Percentiles rank a stretch among this genome's conserved stretches.
phyloP scores from a whole-genome alignment of 805 yeast genomes.

The Tanozyma kutaoensis region DNA sequence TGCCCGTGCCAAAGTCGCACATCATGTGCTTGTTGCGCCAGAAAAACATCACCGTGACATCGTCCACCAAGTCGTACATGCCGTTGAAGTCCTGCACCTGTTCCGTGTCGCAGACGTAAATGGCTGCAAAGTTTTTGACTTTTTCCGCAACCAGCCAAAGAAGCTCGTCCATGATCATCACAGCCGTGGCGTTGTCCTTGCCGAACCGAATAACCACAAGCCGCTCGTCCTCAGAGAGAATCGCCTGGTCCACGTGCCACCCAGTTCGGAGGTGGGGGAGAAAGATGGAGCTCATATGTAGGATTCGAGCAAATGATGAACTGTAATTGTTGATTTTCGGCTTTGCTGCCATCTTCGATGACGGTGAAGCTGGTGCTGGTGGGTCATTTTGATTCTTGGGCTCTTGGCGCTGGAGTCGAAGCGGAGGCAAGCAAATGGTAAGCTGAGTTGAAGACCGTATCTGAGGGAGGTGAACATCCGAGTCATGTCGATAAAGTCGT shows the following conservation, averaged over 20 bases:
- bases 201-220: constrained; percentile 87
- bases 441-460: no score
- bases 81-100: constrained; percentile 81
- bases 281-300: constrained; percentile 10
- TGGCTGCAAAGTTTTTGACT: constrained; percentile 75
- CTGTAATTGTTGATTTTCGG: no score
- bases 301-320: no score
- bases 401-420: no score
- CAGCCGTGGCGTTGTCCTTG: constrained; percentile 56
- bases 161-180: constrained; percentile 85
- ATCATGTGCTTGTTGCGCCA: constrained; percentile 90
- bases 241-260: constrained; percentile 94
- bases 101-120: constrained; percentile 80
- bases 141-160: constrained; percentile 69
- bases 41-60: constrained; percentile 88
- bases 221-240: constrained; percentile 78
- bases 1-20: constrained; percentile 98
- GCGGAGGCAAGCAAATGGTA: no score
- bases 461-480: no score
- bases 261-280: constrained; percentile 9
- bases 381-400: no score
- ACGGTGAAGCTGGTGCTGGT: no score
- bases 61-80: constrained; percentile 85
- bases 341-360: no score
- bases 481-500: no score